phyloP scores from a whole-genome alignment of 208 protist genomes.

The Leishmania mexicana region DNA sequence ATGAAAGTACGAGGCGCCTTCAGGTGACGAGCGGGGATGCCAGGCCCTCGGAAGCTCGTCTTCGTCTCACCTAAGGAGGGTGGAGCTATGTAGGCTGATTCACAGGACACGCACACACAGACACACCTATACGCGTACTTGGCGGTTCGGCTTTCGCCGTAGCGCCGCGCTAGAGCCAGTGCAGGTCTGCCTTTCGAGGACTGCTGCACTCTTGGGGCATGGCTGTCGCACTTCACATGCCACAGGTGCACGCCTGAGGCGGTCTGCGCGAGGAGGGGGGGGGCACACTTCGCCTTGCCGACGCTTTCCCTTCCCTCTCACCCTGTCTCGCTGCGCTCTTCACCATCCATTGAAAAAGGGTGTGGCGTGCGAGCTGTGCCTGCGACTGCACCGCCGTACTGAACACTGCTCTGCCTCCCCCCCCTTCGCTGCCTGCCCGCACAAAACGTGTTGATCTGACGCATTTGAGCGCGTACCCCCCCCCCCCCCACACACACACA shows the following conservation, averaged over 20 bases:
- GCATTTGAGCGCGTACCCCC: background rate
- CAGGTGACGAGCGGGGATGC: conserved; percentile 9
- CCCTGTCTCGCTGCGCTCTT: background rate
- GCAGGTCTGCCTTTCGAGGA: background rate
- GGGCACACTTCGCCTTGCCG: background rate
- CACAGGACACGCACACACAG: no score
- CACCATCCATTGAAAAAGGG: background rate
- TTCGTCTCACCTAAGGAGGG: conserved; percentile 24
- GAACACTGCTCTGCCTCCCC: background rate
- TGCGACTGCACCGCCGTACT: background rate
- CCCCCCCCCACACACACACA: background rate
- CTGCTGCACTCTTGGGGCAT: background rate
- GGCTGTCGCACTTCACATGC: background rate
- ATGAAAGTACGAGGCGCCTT: conserved; percentile 23
- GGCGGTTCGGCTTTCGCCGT: background rate
- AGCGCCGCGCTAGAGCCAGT: background rate
- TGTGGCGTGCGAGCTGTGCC: background rate
- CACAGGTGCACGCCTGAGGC: background rate
- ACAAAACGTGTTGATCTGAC: background rate
- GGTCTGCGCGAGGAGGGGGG: background rate
- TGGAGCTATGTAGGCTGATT: background rate
- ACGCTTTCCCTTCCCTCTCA: background rate
- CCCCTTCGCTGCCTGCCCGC: background rate
- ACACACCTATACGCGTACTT: background rate
- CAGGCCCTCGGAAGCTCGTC: background rate